Conservation (phyloP, 1,284 basidiomycete genomes). For the Cronartium quercuum region DNA sequence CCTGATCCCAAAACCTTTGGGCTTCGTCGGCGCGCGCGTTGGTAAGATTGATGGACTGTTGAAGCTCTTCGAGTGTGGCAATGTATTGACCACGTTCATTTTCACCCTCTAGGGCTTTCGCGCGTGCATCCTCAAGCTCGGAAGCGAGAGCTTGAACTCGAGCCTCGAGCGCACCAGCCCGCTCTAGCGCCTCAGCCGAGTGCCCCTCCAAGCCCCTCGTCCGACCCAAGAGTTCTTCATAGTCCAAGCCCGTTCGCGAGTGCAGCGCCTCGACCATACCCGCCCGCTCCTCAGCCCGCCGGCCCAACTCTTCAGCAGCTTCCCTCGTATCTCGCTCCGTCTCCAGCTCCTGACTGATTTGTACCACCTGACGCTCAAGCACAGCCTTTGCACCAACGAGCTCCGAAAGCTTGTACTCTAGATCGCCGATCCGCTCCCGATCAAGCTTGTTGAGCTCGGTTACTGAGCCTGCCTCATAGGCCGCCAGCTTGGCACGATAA, state of each 20-base stretch:
- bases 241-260: conserved; percentile 62
- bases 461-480: conserved; percentile 67
- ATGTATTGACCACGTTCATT: conserved; percentile 72
- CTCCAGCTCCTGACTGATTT: conserved; percentile 54
- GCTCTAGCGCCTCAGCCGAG: conserved; percentile 72
- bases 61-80: conserved; percentile 75
- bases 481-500: conserved; percentile 86
- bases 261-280: conserved; percentile 76
- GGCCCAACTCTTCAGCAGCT: conserved; percentile 70
- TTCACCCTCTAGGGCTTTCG: conserved; percentile 66
- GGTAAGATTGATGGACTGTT: conserved; percentile 67
- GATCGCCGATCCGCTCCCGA: conserved; percentile 67
- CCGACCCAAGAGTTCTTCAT: conserved; percentile 66
- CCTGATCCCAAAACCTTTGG: conserved; percentile 65
- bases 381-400: conserved; percentile 64
- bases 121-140: conserved; percentile 63
- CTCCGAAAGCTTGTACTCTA: conserved; percentile 73
- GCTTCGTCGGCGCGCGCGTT: conserved; percentile 73
- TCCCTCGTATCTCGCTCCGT: conserved; percentile 54
- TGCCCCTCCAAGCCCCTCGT: conserved; percentile 61
- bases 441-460: conserved; percentile 61
- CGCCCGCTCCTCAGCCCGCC: conserved; percentile 72
- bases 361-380: conserved; percentile 68
- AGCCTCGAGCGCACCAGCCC: conserved; percentile 68
- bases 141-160: conserved; percentile 69